A percentile compares a stretch with the other conserved stretches of the same genome.
These are phyloP conservation scores for Cerrena zonata DNA, from an alignment of 1,284 basidiomycete genomes.

Conservation along the genomic window DNA sequence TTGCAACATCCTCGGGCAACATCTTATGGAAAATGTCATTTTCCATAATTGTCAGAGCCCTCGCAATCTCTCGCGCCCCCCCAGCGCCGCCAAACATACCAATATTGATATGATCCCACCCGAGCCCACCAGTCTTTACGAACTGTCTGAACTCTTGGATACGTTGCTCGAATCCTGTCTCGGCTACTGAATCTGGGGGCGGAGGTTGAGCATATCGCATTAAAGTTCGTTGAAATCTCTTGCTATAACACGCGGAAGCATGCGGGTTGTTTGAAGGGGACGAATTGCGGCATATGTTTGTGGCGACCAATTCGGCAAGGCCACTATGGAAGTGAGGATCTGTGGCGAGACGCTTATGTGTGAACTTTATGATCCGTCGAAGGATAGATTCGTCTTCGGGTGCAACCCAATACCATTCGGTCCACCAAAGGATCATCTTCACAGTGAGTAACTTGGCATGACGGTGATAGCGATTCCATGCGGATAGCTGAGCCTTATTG, in stretches of 20 bases:
- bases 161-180: background rate
- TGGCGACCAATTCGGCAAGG: constrained; percentile 4
- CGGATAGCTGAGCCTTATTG: constrained; percentile 33
- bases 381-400: constrained; percentile 40
- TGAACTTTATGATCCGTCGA: constrained; percentile 31
- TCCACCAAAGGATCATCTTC: constrained; percentile 68
- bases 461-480: constrained; percentile 47
- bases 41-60: constrained; percentile 22
- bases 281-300: constrained; percentile 4
- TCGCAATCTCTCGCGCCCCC: constrained; percentile 19
- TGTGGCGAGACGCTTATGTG: constrained; percentile 13
- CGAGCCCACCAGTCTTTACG: no score
- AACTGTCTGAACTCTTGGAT: background rate
- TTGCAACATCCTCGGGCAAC: constrained; percentile 16
- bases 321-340: constrained; percentile 10
- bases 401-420: constrained; percentile 68
- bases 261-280: no score
- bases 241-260: no score
- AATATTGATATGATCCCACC: no score
- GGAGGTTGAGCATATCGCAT: no score
- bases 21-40: constrained; percentile 18
- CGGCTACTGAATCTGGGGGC: no score
- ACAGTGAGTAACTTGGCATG: constrained; percentile 62
- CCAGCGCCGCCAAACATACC: constrained; percentile 3
- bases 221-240: no score